A percentile compares a stretch with the other conserved stretches of the same genome.
Conservation (phyloP, 306 rosid genomes). For the Begonia peltatifolia region DNA sequence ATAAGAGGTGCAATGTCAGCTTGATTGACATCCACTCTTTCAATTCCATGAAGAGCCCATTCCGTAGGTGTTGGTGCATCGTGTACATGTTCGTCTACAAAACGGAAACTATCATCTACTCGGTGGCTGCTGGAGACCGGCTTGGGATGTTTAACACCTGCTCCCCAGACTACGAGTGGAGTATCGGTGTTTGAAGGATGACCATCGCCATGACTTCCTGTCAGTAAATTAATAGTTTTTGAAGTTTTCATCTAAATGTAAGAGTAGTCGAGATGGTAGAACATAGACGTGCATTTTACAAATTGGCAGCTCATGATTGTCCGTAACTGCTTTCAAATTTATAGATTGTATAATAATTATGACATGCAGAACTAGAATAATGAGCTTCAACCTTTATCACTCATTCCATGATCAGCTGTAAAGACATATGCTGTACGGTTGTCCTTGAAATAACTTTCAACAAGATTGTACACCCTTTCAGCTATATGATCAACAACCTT, state of each 20-base stretch:
- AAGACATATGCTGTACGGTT: constrained; percentile 61
- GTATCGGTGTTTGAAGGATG: constrained; percentile 92
- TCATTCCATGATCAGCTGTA: constrained; percentile 95
- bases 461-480: constrained; percentile 56
- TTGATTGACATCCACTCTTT: constrained; percentile 89
- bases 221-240: constrained; percentile 10
- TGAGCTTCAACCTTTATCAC: constrained; percentile 59
- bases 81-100: constrained; percentile 73
- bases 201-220: constrained; percentile 95
- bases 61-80: constrained; percentile 65
- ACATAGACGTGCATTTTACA: no score
- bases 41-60: constrained; percentile 73
- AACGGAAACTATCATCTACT: constrained; percentile 51
- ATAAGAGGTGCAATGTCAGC: constrained; percentile 91
- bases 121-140: constrained; percentile 56
- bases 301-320: no score
- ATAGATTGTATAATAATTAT: no score
- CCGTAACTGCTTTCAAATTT: no score
- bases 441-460: constrained; percentile 65
- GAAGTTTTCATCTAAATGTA: constrained; percentile 1
- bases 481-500: constrained; percentile 80
- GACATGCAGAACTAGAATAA: constrained; percentile 5
- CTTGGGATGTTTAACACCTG: constrained; percentile 72
- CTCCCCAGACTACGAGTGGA: constrained; percentile 94
- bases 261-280: not conserved